A percentile compares a stretch with the other conserved stretches of the same genome.
phyloP scores from a whole-genome alignment of 306 rosid species.

The Cucurbita pepo region DNA sequence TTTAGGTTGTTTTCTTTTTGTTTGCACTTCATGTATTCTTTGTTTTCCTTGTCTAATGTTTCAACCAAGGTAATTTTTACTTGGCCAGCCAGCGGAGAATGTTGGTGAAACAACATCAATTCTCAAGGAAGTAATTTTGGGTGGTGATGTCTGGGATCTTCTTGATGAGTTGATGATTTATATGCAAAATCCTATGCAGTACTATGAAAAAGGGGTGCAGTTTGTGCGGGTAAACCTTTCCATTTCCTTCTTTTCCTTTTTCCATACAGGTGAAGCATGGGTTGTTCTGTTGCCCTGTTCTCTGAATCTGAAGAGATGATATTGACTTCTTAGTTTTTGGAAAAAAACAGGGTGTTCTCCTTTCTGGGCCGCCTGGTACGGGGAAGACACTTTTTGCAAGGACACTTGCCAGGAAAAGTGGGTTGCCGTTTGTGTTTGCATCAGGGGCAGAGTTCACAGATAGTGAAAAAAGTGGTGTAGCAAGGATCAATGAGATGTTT shows the following conservation, averaged over 20 bases:
- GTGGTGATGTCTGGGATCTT: slow-evolving; percentile 99
- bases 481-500: slow-evolving; percentile 85
- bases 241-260: not conserved
- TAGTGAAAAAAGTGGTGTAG: slow-evolving; percentile 89
- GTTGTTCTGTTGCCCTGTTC: slow-evolving; percentile 5
- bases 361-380: slow-evolving; percentile 98
- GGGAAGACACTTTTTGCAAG: slow-evolving; percentile 97
- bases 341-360: slow-evolving; percentile 76
- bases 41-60: not conserved
- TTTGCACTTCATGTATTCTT: not conserved
- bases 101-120: slow-evolving; percentile 71
- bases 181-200: slow-evolving; percentile 97
- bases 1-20: not conserved
- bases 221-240: slow-evolving; percentile 74
- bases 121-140: slow-evolving; percentile 85
- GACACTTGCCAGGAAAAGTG: slow-evolving; percentile 82
- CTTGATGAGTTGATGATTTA: slow-evolving; percentile 94
- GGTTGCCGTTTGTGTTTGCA: slow-evolving; percentile 92
- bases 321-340: slow-evolving; percentile 13
- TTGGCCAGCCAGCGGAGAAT: slow-evolving; percentile 70
- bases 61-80: slow-evolving; percentile 1
- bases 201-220: slow-evolving; percentile 72
- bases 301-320: slow-evolving; percentile 3
- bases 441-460: slow-evolving; percentile 98
- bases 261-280: not conserved